Evolutionary conservation across 495 filamentous ascomycete genomes (phyloP).

Genomic region (Xylaria scruposa): DNA sequence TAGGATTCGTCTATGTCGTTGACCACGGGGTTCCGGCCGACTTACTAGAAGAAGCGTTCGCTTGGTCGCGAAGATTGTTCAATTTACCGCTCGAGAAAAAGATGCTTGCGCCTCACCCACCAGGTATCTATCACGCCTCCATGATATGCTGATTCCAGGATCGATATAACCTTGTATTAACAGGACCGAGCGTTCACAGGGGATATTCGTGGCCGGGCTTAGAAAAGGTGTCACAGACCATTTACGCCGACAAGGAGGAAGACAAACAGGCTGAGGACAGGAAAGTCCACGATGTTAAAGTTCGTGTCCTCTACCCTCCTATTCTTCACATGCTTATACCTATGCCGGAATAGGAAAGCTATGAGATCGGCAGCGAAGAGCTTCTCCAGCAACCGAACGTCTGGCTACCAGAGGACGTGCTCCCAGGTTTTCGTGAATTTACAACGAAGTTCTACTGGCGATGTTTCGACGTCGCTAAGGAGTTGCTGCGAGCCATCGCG

Average conservation of each 20-base stretch:
- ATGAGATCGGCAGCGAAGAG: constrained; percentile 68
- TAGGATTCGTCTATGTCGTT: constrained; percentile 66
- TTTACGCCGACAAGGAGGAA: constrained; percentile 57
- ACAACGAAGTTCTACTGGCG: constrained; percentile 64
- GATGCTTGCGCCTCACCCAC: constrained; percentile 66
- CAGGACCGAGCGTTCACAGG: constrained; percentile 54
- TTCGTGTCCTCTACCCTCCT: constrained; percentile 11
- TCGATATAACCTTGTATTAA: background rate
- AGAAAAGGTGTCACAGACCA: constrained; percentile 69
- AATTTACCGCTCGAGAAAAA: constrained; percentile 45
- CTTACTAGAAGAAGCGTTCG: constrained; percentile 60
- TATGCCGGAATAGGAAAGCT: constrained; percentile 60
- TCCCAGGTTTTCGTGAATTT: constrained; percentile 67
- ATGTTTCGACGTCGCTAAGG: constrained; percentile 53
- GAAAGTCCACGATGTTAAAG: constrained; percentile 53
- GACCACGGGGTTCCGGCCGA: constrained; percentile 59
- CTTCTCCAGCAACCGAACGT: constrained; percentile 66
- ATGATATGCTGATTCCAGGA: background rate
- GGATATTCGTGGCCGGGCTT: constrained; percentile 70
- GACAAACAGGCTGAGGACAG: constrained; percentile 38
- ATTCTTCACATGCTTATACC: background rate
- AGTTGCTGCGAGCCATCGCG: constrained; percentile 59
- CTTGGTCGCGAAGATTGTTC: constrained; percentile 54
- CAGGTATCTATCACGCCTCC: constrained; percentile 39
- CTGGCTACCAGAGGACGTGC: constrained; percentile 63